Evolutionary conservation across 352 stramenopile genomes (phyloP).

Genomic region (Phytophthora idaei): DNA sequence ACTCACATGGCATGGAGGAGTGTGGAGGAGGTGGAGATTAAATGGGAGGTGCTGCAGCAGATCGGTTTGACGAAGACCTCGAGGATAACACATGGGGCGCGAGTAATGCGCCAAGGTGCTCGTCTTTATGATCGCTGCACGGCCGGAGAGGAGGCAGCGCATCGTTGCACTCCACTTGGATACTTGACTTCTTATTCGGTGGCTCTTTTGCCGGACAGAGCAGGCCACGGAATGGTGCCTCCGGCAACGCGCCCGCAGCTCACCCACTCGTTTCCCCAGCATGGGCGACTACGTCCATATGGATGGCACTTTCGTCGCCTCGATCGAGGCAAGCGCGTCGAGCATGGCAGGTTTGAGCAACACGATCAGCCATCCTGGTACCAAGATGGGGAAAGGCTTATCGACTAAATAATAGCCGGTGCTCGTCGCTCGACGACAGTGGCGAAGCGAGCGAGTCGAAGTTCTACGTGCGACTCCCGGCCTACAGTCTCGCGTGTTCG

Average conservation of each 20-base stretch:
- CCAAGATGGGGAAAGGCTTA: constrained; percentile 33
- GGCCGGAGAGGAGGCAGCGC: constrained; percentile 7
- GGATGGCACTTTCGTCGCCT: constrained; percentile 17
- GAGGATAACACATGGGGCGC: constrained; percentile 30
- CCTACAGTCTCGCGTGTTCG: constrained; percentile 22
- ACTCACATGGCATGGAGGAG: background rate
- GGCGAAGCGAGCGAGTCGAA: background rate
- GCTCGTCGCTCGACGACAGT: constrained; percentile 11
- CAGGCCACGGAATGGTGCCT: background rate
- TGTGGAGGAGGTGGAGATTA: background rate
- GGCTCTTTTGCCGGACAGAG: constrained; percentile 15
- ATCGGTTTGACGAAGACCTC: constrained; percentile 21
- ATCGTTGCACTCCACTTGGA: constrained; percentile 17
- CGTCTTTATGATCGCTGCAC: constrained; percentile 32
- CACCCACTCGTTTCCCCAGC: constrained; percentile 38
- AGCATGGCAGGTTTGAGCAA: background rate
- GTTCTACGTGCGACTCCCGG: constrained; percentile 19
- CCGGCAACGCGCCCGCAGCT: constrained; percentile 14
- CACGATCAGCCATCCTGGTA: constrained; percentile 21
- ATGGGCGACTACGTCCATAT: constrained; percentile 15
- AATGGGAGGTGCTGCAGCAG: background rate
- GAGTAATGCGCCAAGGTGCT: constrained; percentile 31
- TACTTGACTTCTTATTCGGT: constrained; percentile 32
- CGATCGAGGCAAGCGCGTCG: background rate
- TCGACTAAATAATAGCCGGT: constrained; percentile 31